Base-by-base conservation (phyloP, 176 grass and related monocot genomes). In the Cenchrus purpureus region DNA sequence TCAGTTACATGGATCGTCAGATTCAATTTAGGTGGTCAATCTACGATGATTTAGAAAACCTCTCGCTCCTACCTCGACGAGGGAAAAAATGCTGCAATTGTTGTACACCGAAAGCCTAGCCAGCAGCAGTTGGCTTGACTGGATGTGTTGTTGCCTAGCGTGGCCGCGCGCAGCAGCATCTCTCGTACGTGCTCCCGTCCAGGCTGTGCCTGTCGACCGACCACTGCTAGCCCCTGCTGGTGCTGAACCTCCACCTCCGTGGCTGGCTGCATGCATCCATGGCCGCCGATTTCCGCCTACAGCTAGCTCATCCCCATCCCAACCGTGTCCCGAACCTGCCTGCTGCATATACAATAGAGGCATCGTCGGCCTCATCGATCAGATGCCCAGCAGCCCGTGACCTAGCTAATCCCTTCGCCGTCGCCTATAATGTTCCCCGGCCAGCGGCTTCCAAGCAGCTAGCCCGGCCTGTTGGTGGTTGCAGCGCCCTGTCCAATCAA, bases 201-300 rank as follows among this genome's bases (percentile, higher is more conserved):
- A 87, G 85, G 7, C 78, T 87, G 78, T 82, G 78, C 51, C 71
- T 82, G 85, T 60, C 79, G 68, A 64, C 57, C 22, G n/a, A 28
- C 68, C 44, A 28, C 63, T 60, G 7, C 57, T 0, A 40, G 6
- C 69, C 31, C 31, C 31, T 28, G 28, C 49, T 32, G 45, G 5
- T 8, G n/a, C 71, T 29, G 37, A 2, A 15, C 50, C 2, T 50
- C 17, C 31, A 32, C 31, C 53, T 55, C 6, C 53, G 53, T 55
- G 53, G 53, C 53, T 77, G n/a, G 45, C 64, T 74, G 81, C 37
- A 40, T 40, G 37, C 37, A 40, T 40, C 55, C 16, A 20, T 7
- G 16, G 17, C 55, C 20, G 60, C 62, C 9, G 37, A 44, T 45
- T 12, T 13, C n/a, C 43, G 40, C 40, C 43, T 10, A 15, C 58